phyloP scores from a whole-genome alignment of 2,329 filamentous ascomycete species.

The Colletotrichum sp. region DNA sequence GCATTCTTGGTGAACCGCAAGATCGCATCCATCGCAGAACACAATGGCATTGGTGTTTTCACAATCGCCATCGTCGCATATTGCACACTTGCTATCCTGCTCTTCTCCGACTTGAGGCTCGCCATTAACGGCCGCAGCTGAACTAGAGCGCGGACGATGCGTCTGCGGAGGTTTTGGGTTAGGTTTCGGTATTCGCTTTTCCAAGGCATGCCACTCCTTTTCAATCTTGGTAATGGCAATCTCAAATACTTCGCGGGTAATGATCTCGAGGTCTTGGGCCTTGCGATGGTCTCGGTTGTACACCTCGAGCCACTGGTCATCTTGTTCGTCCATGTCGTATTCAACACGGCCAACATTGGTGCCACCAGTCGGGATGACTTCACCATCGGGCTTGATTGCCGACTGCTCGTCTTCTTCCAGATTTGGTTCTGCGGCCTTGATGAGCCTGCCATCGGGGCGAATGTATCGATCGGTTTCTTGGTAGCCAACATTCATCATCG shows the following conservation, averaged over 20 bases:
- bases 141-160: slow-evolving; percentile 89
- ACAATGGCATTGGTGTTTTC: slow-evolving; percentile 99
- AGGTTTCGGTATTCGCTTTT: slow-evolving; percentile 95
- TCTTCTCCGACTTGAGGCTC: slow-evolving; percentile 89
- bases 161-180: slow-evolving; percentile 97
- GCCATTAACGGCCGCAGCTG: slow-evolving; percentile 92
- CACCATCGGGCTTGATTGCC: slow-evolving; percentile 60
- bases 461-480: slow-evolving; percentile 92
- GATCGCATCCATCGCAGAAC: slow-evolving; percentile 96
- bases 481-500: slow-evolving; percentile 95
- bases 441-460: slow-evolving; percentile 75
- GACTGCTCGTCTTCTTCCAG: slow-evolving; percentile 65
- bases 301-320: slow-evolving; percentile 91
- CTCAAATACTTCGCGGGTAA: slow-evolving; percentile 94
- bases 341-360: slow-evolving; percentile 80
- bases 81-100: slow-evolving; percentile 95
- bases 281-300: slow-evolving; percentile 77
- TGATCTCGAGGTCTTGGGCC: slow-evolving; percentile 75
- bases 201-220: slow-evolving; percentile 96
- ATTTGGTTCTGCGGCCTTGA: slow-evolving; percentile 65
- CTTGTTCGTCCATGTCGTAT: slow-evolving; percentile 99
- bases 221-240: slow-evolving; percentile 99
- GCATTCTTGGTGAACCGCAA: slow-evolving; percentile 98
- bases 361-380: slow-evolving; percentile 50
- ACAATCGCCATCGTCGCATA: slow-evolving; percentile 98